Evolutionary conservation across 192 early-diverging fungal genomes (phyloP), one percentile per base, ranked within the genome.

Genomic region (Gamsiella multidivaricata): DNA sequence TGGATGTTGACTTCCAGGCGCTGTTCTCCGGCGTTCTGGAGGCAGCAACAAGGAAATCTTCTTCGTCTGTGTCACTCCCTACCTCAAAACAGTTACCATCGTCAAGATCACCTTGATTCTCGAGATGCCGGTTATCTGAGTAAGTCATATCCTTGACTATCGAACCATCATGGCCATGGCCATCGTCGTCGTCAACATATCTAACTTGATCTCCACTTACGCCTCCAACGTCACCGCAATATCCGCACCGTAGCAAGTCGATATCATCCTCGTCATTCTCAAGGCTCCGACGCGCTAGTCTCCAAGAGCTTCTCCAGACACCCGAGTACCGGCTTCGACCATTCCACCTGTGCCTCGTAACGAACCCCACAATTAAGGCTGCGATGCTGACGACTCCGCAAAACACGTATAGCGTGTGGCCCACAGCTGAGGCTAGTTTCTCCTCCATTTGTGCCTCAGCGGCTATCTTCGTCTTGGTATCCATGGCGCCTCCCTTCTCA

Each of bases 331-430:
- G 50, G 1, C 69, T 59, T 15, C 69, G 69, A 3, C 60, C 60
- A 10, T 62, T 41, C 69, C 54, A 54, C 28, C 61, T 65, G 58
- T 57, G 58, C 31, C 36, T 51, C 7, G 49, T 53, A 11, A 58
- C 15, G 28, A 42, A 62, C 9, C 74, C 74, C 20, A 58, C 47
- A 29, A 64, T 47, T 25, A 69, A 12, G 20, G 43, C 61, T 1
- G 45, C 45, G 15, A 76, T 5, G 9, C 64, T 65, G 41, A 76
- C 20, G 6, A 67, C 36, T 3, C 58, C 41, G 36, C 56, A 55
- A 25, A 76, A 62, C 5, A 55, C 25, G 36, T 76, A 76, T 4
- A 76, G 32, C 0, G 64, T 62, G 22, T 43, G 37, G 20, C 58
- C 31, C 22, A 47, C 41, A 3, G 29, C 46, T 4, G 43, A 37